Conservation (phyloP, 345 rosid genomes). For the Luvunga scandens region DNA sequence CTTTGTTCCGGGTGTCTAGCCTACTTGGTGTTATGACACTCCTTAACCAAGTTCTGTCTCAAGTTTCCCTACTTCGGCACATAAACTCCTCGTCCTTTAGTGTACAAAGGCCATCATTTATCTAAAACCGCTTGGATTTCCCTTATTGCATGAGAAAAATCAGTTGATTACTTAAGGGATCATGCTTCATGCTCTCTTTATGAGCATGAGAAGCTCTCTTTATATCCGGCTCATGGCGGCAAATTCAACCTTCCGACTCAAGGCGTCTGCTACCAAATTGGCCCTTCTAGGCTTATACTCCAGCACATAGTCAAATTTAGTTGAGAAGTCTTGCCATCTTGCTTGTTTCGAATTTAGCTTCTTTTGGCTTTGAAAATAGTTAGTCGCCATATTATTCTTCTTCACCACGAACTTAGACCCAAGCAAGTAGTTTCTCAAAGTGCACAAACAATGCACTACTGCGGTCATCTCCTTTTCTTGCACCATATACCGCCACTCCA, state of each 20-base stretch:
- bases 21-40: neutral
- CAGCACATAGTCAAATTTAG: neutral
- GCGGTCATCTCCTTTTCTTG: neutral
- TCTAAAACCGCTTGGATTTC: too few relatives aligned
- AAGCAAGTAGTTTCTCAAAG: neutral
- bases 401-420: accelerated
- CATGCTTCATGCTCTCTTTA: neutral
- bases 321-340: neutral
- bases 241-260: neutral
- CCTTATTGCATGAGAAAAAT: too few relatives aligned
- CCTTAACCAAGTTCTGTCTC: neutral
- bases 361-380: neutral
- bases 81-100: too few relatives aligned
- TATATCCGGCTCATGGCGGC: neutral
- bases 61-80: neutral
- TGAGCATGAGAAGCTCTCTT: too few relatives aligned
- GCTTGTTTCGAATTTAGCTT: neutral
- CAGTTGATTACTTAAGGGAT: neutral
- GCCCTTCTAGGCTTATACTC: neutral
- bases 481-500: accelerated
- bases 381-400: accelerated
- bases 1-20: too few relatives aligned
- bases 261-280: neutral
- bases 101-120: too few relatives aligned
- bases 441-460: neutral